Evolutionary conservation across 176 grass and related monocot species (phyloP).

Genomic region (Typha latifolia): DNA sequence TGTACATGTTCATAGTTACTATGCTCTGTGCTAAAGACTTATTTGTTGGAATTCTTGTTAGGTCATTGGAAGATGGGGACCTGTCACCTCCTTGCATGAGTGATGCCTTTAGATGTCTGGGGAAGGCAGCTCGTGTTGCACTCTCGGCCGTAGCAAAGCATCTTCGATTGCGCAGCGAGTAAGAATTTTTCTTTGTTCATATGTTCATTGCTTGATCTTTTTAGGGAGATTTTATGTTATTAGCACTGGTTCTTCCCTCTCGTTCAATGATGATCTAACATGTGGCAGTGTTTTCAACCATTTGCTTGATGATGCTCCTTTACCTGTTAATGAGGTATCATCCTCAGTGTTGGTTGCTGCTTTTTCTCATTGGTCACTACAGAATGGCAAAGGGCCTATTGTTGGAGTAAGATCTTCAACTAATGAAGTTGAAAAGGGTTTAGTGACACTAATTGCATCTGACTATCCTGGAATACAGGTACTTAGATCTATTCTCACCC

Average conservation of each 20-base stretch:
- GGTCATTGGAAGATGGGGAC: constrained; percentile 54
- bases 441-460: constrained; percentile 54
- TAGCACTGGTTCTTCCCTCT: constrained; percentile 1
- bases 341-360: constrained; percentile 54
- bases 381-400: constrained; percentile 22
- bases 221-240: constrained; percentile 2
- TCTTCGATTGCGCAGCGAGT: constrained; percentile 60
- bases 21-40: not conserved
- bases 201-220: not conserved
- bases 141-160: constrained; percentile 61
- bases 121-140: constrained; percentile 50
- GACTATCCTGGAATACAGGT: constrained; percentile 68
- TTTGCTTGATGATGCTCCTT: constrained; percentile 67
- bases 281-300: constrained; percentile 52
- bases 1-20: not conserved
- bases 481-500: not conserved
- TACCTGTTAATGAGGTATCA: constrained; percentile 47
- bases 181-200: constrained; percentile 8
- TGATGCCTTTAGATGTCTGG: constrained; percentile 66
- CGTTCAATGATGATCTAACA: not conserved
- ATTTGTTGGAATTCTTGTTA: constrained; percentile 15
- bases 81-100: constrained; percentile 58
- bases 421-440: constrained; percentile 58
- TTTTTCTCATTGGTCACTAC: constrained; percentile 28
- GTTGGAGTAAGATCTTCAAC: constrained; percentile 23